Percentiles rank a stretch among this genome's conserved stretches.
Evolutionary conservation across 495 filamentous ascomycete species (phyloP).

Genomic region (Peziza echinospora): DNA sequence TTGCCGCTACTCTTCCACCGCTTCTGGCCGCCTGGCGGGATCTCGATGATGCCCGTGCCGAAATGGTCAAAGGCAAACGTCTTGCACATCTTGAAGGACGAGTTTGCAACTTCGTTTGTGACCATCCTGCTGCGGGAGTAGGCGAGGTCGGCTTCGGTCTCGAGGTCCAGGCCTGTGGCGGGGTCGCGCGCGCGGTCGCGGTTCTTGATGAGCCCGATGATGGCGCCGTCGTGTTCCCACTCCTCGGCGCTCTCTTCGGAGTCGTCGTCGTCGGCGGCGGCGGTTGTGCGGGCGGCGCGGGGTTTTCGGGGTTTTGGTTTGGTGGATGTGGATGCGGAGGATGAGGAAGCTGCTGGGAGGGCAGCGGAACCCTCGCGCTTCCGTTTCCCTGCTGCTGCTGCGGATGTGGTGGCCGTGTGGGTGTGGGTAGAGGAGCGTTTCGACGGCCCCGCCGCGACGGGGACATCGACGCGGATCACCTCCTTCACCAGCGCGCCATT

Average conservation of each 20-base stretch:
- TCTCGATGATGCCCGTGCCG: slow-evolving; percentile 67
- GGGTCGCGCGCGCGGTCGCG: too few relatives aligned
- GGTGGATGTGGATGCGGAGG: not conserved
- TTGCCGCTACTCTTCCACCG: slow-evolving; percentile 70
- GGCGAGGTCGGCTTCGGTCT: slow-evolving; percentile 43
- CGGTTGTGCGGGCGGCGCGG: not conserved
- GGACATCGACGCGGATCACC: slow-evolving; percentile 40
- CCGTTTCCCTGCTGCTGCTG: slow-evolving; percentile 24
- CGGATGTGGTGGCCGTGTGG: slow-evolving; percentile 27
- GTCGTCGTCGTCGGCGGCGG: slow-evolving; percentile 22
- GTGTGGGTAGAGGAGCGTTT: too few relatives aligned
- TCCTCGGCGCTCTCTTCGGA: slow-evolving; percentile 24
- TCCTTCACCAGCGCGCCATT: slow-evolving; percentile 43
- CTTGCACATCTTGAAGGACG: slow-evolving; percentile 68
- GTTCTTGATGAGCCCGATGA: not conserved
- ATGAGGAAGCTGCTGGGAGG: too few relatives aligned
- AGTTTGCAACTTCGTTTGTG: slow-evolving; percentile 49
- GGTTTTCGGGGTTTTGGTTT: not conserved
- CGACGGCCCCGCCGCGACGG: slow-evolving; percentile 21
- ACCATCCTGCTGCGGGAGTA: slow-evolving; percentile 54
- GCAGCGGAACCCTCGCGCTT: slow-evolving; percentile 27
- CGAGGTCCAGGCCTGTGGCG: slow-evolving; percentile 1
- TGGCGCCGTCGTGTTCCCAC: not conserved
- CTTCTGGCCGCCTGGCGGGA: slow-evolving; percentile 64
- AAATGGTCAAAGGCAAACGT: slow-evolving; percentile 65